These are phyloP conservation scores for Cyberlindnera euphorbiae DNA, from an alignment of 805 yeast genomes.

Conservation along the genomic window DNA sequence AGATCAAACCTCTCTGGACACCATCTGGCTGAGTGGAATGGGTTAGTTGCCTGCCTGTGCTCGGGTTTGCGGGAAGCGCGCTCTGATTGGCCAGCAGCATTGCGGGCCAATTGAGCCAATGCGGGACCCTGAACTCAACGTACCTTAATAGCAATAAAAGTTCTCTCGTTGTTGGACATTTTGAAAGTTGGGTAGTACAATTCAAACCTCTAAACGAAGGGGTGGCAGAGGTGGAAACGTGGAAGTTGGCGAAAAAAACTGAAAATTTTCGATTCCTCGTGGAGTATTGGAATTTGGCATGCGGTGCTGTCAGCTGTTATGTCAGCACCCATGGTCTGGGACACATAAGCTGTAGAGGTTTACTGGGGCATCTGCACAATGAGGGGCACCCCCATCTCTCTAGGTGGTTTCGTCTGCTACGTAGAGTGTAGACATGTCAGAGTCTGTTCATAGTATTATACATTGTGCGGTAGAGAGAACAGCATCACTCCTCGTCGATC, in stretches of 20 bases:
- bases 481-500: conserved; percentile 3
- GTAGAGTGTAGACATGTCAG: too few relatives aligned
- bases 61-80: neutral
- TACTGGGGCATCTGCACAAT: too few relatives aligned
- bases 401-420: too few relatives aligned
- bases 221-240: neutral
- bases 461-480: too few relatives aligned
- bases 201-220: neutral
- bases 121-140: too few relatives aligned
- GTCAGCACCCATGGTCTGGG: too few relatives aligned
- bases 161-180: conserved; percentile 58
- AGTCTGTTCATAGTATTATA: too few relatives aligned
- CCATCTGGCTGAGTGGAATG: conserved; percentile 75
- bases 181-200: conserved; percentile 1
- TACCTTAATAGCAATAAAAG: conserved; percentile 77
- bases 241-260: neutral
- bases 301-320: too few relatives aligned
- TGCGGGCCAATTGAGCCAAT: too few relatives aligned
- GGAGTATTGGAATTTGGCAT: neutral
- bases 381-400: too few relatives aligned
- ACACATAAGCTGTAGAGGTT: too few relatives aligned
- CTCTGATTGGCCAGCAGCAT: too few relatives aligned
- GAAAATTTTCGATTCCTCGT: conserved; percentile 4
- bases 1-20: conserved; percentile 97
- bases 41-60: neutral